These are phyloP conservation scores for Raffaelea ambrosiae DNA, from an alignment of 2,329 filamentous ascomycete genomes.

Conservation along the genomic window DNA sequence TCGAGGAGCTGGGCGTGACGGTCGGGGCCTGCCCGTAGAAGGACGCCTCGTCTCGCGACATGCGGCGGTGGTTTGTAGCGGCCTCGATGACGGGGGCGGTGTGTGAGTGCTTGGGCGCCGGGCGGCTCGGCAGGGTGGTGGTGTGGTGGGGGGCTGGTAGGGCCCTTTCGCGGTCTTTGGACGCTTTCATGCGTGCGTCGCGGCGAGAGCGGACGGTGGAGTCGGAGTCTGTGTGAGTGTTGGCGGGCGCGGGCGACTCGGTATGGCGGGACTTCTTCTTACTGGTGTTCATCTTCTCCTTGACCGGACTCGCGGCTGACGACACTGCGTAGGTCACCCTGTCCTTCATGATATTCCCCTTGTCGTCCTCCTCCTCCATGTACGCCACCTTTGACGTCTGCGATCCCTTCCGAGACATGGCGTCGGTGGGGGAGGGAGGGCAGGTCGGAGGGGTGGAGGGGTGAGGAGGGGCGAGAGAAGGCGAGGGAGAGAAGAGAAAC, in stretches of 20 bases:
- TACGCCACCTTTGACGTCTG: constrained; percentile 27
- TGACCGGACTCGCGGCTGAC: constrained; percentile 34
- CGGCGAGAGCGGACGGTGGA: constrained; percentile 30
- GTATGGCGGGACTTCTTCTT: constrained; percentile 29
- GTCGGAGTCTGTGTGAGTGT: constrained; percentile 32
- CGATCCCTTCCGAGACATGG: constrained; percentile 30
- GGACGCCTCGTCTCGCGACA: constrained; percentile 25
- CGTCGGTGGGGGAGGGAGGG: neutral
- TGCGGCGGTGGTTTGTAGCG: constrained; percentile 16
- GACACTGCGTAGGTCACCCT: constrained; percentile 39
- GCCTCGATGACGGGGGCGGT: constrained; percentile 22
- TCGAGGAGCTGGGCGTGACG: constrained; percentile 19
- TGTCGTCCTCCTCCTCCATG: constrained; percentile 44
- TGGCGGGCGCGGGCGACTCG: constrained; percentile 27
- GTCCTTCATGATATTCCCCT: constrained; percentile 30
- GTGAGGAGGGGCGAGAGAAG: neutral
- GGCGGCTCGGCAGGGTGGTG: constrained; percentile 19
- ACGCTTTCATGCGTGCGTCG: constrained; percentile 21
- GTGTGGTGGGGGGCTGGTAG: constrained; percentile 18
- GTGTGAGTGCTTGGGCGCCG: constrained; percentile 23
- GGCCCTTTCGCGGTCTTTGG: constrained; percentile 17
- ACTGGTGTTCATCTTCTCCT: constrained; percentile 45
- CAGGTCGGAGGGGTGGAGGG: neutral
- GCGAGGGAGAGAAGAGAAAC: neutral
- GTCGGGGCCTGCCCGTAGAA: constrained; percentile 30